Evolutionary conservation across 2,329 filamentous ascomycete genomes (phyloP), one percentile per base, ranked within the genome.

Genomic region (Colletotrichum ledebouriae): DNA sequence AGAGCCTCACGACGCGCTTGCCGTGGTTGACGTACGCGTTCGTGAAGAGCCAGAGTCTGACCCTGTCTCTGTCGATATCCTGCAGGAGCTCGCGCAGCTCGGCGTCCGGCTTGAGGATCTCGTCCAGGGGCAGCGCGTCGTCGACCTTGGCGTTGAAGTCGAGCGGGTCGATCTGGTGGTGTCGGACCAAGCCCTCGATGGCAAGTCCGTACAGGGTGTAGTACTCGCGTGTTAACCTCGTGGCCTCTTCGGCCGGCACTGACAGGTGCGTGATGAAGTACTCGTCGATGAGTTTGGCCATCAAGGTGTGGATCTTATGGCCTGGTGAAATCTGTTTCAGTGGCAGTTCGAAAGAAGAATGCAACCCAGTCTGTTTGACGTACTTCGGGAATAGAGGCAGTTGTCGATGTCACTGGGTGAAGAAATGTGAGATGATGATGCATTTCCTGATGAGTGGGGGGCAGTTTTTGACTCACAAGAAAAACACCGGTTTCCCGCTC

Each of bases 61-160:
- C 92, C 77, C 96, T 97, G 75, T 83, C 87, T 63, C 80, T 90
- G 79, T 99, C 94, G 60, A 99, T 89, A 71, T 94, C 92, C 77
- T 91, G 84, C 6, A 99, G 88, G 49, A 99, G 80, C 75, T 87
- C 84, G 57, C 93, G 90, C 41, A 98, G 84, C 74, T 90, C 84
- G 0, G 90, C 86, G 73, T 97, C 89, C 0, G 94, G 93, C 75
- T 90, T 90, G 76, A 99, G 91, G 75, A 98, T 88, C n/a, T 87
- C 84, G 75, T 98, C 93, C 5, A 99, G 86, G 0, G 96, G 94
- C 33, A 99, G 82, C 2, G 96, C 96, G 78, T 99, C 96, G 76
- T 99, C 96, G 10, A 99, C 96, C 80, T 97, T 91, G 72, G 87
- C 82, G 78, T 99, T 99, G 84, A 98, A 99, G 63, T 97, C 94